Evolutionary conservation across 306 rosid species (phyloP).

Genomic region (Acacia acuminata): DNA sequence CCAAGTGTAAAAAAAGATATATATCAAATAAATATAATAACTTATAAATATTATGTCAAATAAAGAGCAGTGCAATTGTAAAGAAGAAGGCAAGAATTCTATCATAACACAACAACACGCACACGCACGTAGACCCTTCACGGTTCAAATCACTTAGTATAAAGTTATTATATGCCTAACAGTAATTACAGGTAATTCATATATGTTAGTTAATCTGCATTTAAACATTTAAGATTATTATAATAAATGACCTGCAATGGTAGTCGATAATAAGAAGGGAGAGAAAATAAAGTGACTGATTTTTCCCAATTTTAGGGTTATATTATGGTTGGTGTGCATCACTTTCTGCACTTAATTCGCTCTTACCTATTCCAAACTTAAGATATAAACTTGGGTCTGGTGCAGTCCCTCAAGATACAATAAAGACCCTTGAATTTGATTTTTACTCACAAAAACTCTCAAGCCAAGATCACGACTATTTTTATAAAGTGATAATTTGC

Average conservation of each 20-base stretch:
- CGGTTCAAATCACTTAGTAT: no score
- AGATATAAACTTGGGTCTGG: background rate
- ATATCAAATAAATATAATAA: background rate
- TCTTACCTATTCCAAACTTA: background rate
- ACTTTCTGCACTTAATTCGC: background rate
- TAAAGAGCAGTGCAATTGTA: background rate
- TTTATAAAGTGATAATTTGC: background rate
- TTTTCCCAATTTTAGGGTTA: background rate
- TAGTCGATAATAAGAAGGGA: background rate
- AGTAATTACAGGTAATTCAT: no score
- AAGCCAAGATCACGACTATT: no score
- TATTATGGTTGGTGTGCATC: background rate
- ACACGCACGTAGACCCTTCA: no score
- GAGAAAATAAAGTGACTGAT: background rate
- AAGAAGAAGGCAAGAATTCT: background rate
- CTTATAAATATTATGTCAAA: background rate
- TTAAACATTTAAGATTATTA: background rate
- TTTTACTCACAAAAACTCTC: background rate
- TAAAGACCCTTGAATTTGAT: background rate
- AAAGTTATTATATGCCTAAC: background rate
- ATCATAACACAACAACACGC: no score
- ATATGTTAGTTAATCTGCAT: background rate
- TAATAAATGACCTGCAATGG: background rate
- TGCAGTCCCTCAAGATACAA: background rate
- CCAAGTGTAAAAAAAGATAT: background rate